Percentiles rank a stretch among this genome's conserved stretches.
phyloP scores from a whole-genome alignment of 2,329 filamentous ascomycete genomes.

The Aspergillus candidus region DNA sequence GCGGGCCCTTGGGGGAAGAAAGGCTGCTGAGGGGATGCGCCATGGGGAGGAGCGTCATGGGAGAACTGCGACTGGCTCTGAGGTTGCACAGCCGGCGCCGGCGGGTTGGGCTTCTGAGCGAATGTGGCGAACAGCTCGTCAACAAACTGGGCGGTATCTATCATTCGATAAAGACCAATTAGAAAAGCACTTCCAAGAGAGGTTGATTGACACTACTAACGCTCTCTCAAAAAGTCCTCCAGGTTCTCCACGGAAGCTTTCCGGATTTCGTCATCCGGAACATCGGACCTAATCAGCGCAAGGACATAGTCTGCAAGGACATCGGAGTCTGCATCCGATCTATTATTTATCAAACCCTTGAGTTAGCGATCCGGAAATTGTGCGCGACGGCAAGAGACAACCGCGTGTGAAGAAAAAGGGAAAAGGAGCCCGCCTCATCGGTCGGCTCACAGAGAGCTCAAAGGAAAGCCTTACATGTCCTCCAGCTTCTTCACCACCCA shows the following conservation, averaged over 20 bases:
- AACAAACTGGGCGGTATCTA: slow-evolving; percentile 50
- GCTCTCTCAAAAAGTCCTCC: slow-evolving; percentile 53
- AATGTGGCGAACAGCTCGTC: slow-evolving; percentile 51
- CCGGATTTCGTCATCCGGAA: slow-evolving; percentile 48
- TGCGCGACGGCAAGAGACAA: not conserved
- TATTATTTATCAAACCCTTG: slow-evolving; percentile 18
- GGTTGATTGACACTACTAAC: slow-evolving; percentile 27
- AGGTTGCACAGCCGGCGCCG: slow-evolving; percentile 17
- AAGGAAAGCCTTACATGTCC: slow-evolving; percentile 43
- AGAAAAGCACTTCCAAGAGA: slow-evolving; percentile 4
- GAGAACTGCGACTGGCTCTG: slow-evolving; percentile 18
- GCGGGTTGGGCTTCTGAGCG: slow-evolving; percentile 37
- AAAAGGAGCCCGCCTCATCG: not conserved
- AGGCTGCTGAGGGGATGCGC: slow-evolving; percentile 14
- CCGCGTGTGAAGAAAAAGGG: not conserved
- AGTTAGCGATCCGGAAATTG: slow-evolving; percentile 2
- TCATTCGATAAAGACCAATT: slow-evolving; percentile 3
- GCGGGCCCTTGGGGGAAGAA: slow-evolving; percentile 7
- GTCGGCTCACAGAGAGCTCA: not conserved
- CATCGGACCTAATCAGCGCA: slow-evolving; percentile 52
- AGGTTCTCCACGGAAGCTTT: slow-evolving; percentile 51
- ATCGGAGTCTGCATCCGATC: slow-evolving; percentile 57
- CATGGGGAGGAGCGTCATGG: slow-evolving; percentile 18
- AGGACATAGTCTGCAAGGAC: slow-evolving; percentile 58
- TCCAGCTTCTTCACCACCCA: slow-evolving; percentile 56